Percentiles rank a stretch among this genome's conserved stretches.
Evolutionary conservation across 2,329 filamentous ascomycete genomes (phyloP).

Genomic region (Pseudopyricularia javanii): DNA sequence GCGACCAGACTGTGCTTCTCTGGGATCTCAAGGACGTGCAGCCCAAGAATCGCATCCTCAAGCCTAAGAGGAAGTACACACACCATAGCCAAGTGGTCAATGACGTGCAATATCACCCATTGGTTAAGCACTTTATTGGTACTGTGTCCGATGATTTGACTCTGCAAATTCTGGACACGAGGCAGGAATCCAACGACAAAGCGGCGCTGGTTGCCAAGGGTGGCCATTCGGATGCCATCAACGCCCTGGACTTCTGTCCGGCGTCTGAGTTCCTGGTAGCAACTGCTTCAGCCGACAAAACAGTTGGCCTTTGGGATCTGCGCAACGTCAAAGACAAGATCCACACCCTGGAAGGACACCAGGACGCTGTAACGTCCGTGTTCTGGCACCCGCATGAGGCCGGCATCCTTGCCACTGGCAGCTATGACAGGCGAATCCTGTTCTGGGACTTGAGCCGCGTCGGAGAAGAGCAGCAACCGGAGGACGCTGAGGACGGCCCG

Average conservation of each 20-base stretch:
- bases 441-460: constrained; percentile 93
- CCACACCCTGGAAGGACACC: constrained; percentile 80
- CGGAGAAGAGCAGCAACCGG: constrained; percentile 87
- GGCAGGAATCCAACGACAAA: constrained; percentile 51
- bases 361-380: constrained; percentile 79
- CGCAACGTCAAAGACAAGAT: constrained; percentile 83
- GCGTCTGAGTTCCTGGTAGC: constrained; percentile 81
- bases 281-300: constrained; percentile 90
- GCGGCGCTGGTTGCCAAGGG: constrained; percentile 57
- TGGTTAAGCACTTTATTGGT: constrained; percentile 74
- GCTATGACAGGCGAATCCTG: constrained; percentile 85
- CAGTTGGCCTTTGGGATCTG: constrained; percentile 89
- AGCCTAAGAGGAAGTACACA: constrained; percentile 63
- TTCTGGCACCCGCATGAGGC: constrained; percentile 91
- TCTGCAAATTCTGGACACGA: constrained; percentile 82
- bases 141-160: constrained; percentile 93
- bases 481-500: constrained; percentile 88
- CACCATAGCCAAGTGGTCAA: constrained; percentile 90
- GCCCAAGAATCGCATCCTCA: constrained; percentile 56
- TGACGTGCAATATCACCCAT: constrained; percentile 89
- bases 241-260: constrained; percentile 90
- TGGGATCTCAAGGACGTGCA: constrained; percentile 81
- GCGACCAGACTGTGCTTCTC: constrained; percentile 81
- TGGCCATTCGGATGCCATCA: constrained; percentile 86
- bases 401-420: constrained; percentile 77